These are phyloP conservation scores for Huntiella savannae DNA, from an alignment of 2,329 filamentous ascomycete species.

Conservation along the genomic window DNA sequence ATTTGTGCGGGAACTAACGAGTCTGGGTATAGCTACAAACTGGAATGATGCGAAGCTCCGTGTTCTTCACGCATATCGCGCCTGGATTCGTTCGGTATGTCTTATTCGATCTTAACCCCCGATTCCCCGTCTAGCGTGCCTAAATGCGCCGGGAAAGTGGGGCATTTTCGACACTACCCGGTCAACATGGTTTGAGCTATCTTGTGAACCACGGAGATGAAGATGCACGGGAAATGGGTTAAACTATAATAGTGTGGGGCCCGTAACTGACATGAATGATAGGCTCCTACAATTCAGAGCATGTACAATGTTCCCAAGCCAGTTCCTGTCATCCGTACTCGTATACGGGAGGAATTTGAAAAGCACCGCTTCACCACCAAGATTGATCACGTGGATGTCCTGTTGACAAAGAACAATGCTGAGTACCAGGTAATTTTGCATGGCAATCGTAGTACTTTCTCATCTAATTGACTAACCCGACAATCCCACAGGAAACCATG, in stretches of 20 bases:
- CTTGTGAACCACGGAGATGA: neutral
- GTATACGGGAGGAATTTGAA: conserved; percentile 94
- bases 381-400: conserved; percentile 68
- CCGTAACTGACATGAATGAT: neutral
- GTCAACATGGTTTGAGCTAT: neutral
- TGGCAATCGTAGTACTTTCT: neutral
- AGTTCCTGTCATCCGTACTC: conserved; percentile 71
- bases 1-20: conserved; percentile 19
- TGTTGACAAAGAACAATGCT: conserved; percentile 75
- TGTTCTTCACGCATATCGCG: conserved; percentile 76
- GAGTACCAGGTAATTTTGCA: conserved; percentile 63
- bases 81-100: conserved; percentile 92
- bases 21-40: conserved; percentile 47
- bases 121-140: neutral
- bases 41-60: conserved; percentile 75
- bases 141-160: neutral
- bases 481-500: conserved; percentile 59
- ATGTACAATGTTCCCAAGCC: conserved; percentile 93
- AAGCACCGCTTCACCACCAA: conserved; percentile 85
- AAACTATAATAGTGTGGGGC: neutral
- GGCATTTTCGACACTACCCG: neutral
- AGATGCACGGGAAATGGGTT: neutral
- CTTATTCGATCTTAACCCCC: too few species aligned
- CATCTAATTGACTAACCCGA: neutral
- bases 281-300: conserved; percentile 92